Conservation (phyloP, 345 rosid species). For the Sisymbrium irio region DNA sequence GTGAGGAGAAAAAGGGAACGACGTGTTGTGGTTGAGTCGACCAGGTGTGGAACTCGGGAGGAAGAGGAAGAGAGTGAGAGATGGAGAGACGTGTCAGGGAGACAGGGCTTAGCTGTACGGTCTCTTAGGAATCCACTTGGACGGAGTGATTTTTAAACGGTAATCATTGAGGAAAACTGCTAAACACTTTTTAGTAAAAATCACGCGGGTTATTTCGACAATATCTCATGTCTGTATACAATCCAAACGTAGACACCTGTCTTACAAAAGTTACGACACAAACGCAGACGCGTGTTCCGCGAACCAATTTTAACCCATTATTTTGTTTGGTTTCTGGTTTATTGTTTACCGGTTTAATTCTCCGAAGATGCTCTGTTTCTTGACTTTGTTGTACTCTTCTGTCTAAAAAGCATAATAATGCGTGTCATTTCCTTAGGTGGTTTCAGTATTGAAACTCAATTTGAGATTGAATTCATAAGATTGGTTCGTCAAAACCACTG, state of each 20-base stretch:
- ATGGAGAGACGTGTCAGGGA: constrained; percentile 24
- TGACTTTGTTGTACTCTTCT: background rate
- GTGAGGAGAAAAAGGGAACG: background rate
- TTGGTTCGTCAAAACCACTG: background rate
- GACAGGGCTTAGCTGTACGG: constrained; percentile 23
- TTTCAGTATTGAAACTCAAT: background rate
- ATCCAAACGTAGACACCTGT: background rate
- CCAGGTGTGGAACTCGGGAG: background rate
- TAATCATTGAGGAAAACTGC: background rate
- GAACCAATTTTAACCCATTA: background rate
- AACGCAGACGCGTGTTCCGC: background rate
- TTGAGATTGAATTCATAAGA: background rate
- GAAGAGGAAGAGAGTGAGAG: background rate
- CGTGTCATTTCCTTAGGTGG: background rate
- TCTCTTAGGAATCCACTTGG: constrained; percentile 31
- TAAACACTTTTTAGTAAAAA: too few species aligned
- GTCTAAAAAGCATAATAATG: background rate
- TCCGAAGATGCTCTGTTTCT: background rate
- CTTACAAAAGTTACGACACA: background rate
- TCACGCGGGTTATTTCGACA: background rate
- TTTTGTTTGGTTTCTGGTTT: background rate
- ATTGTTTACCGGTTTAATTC: background rate
- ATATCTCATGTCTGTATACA: constrained; percentile 22
- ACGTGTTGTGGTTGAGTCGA: constrained; percentile 10
- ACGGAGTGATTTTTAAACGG: background rate